Base-by-base conservation (phyloP, 2,329 filamentous ascomycete genomes). In the Fusarium sp. region DNA sequence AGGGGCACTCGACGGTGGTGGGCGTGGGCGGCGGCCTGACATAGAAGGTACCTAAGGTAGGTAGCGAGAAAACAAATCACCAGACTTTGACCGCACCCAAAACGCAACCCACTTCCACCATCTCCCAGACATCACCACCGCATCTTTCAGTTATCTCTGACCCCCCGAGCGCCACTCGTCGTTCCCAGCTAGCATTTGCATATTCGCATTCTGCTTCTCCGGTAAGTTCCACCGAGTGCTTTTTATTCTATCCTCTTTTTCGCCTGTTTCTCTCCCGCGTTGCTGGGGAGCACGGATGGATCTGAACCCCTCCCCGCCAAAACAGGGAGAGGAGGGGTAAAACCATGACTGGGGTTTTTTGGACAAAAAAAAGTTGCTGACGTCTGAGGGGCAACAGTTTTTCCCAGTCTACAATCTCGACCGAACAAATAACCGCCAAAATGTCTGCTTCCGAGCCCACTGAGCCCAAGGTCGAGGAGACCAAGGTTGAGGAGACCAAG, bases 391-490 rank as follows among this genome's bases (percentile, higher is more conserved):
- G 69, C 48, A 66, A 50, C 69, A 66, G 24, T 39, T 62, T 29
- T 41, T 48, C 35, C 22, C 45, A 73, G 29, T 67, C 50, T 54
- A 33, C 58, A 65, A 59, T 48, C 72, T 69, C 64, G 64, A 66
- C 65, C 72, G 29, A 72, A 39, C 57, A 63, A 70, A 60, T 56
- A 69, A 65, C 64, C 70, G 65, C 61, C 76, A 86, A 80, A 54
- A 88, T 88, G 87, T 87, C 84, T 82, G 81, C 85, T 71, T 80
- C 84, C 75, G 86, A 88, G 77, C 85, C 84, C 76, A 85, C 86
- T 77, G 88, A 90, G 78, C 85, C 88, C 79, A 89, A 89, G 87
- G 85, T 86, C 82, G 85, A 86, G 79, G 85, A 85, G 84, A 85
- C 84, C 82, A 84, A 81, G 79, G 71, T 75, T 43, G 73, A 75